phyloP scores from a whole-genome alignment of 306 rosid species.

The Acacia crassicarpa region DNA sequence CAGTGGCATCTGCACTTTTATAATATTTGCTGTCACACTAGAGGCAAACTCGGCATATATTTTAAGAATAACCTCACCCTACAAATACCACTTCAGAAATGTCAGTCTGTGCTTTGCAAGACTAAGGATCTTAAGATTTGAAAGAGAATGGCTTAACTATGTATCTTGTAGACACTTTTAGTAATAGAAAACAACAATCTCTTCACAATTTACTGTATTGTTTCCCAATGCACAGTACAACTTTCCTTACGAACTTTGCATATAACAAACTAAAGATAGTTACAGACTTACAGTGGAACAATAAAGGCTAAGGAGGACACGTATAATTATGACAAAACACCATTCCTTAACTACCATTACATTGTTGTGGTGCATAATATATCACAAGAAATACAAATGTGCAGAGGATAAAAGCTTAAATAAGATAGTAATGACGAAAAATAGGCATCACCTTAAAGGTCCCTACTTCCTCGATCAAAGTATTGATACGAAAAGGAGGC shows the following conservation, averaged over 20 bases:
- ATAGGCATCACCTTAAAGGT: conserved; percentile 55
- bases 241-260: neutral
- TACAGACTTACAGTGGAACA: neutral
- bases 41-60: conserved; percentile 75
- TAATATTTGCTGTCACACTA: conserved; percentile 71
- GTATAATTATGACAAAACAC: neutral
- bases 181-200: neutral
- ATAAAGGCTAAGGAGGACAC: neutral
- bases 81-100: conserved; percentile 27
- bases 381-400: conserved; percentile 2
- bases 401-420: neutral
- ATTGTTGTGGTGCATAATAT: conserved; percentile 3
- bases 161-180: neutral
- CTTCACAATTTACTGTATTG: conserved; percentile 11
- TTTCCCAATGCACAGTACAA: neutral
- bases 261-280: conserved; percentile 6
- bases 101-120: conserved; percentile 14
- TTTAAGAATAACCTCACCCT: conserved; percentile 81
- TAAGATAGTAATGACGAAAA: conserved; percentile 2
- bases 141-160: conserved; percentile 1
- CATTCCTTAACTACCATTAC: conserved; percentile 2
- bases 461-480: conserved; percentile 79
- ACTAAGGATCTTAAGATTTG: conserved; percentile 23
- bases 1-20: conserved; percentile 76
- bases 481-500: conserved; percentile 81